A percentile compares a stretch with the other conserved stretches of the same genome.
Evolutionary conservation across 345 rosid genomes (phyloP).

Genomic region (Raphanus sativus): DNA sequence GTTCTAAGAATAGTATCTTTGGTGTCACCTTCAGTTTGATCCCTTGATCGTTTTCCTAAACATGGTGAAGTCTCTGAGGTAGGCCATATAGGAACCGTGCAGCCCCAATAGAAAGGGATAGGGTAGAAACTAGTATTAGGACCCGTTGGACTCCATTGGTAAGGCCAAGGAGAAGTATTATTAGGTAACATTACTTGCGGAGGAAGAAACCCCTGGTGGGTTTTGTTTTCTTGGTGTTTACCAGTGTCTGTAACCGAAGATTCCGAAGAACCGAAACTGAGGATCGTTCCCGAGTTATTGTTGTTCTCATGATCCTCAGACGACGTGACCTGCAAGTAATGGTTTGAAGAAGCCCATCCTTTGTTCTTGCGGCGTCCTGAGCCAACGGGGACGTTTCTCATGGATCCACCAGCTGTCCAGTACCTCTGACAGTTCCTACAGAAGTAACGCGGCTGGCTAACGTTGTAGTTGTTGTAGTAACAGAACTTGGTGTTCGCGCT

Average conservation of each 20-base stretch:
- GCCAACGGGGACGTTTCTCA: constrained; percentile 82
- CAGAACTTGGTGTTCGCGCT: constrained; percentile 86
- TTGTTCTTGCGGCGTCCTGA: constrained; percentile 88
- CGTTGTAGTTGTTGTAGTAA: constrained; percentile 84
- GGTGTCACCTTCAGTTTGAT: constrained; percentile 35
- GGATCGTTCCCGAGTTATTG: constrained; percentile 45
- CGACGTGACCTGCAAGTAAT: constrained; percentile 35
- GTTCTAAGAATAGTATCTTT: constrained; percentile 7
- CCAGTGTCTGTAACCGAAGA: constrained; percentile 41
- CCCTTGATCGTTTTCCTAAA: constrained; percentile 69
- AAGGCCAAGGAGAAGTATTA: constrained; percentile 47
- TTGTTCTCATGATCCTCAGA: constrained; percentile 15
- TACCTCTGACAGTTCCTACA: constrained; percentile 90
- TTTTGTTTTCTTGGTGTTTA: constrained; percentile 20
- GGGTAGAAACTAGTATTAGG: constrained; percentile 47
- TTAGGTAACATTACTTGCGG: constrained; percentile 25
- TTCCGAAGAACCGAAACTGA: constrained; percentile 56
- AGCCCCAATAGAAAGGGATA: constrained; percentile 52
- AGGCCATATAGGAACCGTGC: constrained; percentile 35
- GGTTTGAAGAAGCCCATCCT: constrained; percentile 45
- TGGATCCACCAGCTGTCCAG: constrained; percentile 92
- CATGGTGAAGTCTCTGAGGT: constrained; percentile 28
- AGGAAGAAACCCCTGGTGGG: constrained; percentile 34
- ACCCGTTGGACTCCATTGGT: constrained; percentile 47
- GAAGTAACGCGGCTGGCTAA: constrained; percentile 88